Evolutionary conservation across 495 filamentous ascomycete genomes (phyloP), one percentile per base, ranked within the genome.

Genomic region (Talaromyces trachyspermus): DNA sequence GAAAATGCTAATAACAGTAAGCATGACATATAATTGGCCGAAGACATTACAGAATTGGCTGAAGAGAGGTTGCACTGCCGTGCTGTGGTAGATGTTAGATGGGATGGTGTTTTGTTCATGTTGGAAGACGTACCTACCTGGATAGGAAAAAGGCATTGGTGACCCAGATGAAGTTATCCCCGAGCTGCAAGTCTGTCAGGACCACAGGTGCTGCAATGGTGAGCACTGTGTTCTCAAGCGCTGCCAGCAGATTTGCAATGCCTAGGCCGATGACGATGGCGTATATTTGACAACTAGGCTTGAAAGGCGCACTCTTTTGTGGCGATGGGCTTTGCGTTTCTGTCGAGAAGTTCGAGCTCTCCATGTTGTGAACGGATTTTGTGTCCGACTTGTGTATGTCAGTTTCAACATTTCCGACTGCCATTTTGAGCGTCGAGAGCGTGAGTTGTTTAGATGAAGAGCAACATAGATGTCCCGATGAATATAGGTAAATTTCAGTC

Each of bases 1-100:
- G 52, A 74, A 75, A 36, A 72, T 42, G 2, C 55, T 38, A 0
- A 71, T 51, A n/a, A 66, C 54, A 3, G 54, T 35, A 9, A 71
- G 57, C 25, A 71, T 55, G 47, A 63, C 59, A 26, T 57, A 64
- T 23, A 68, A 63, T 15, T 73, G 63, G 10, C 75, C 74, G 50
- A 75, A 70, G 19, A 77, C 64, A 54, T 76, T 66, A 30, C 65
- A 60, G 3, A 69, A 44, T 52, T 77, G 69, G 12, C 60, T 61
- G 40, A 39, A 59, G 7, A 72, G 49, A 14, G 61, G 61, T 44
- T 37, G 32, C 7, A 48, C 45, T 6, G 15, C 26, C 22, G 43
- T 26, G 35, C 26, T 33, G 12, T 11, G 30, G 42, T 37, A 8
- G 33, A 37, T 37, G 18, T 37, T 37, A 37, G n/a, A n/a, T n/a